phyloP scores from a whole-genome alignment of 768 basidiomycete species.

The Leccinellum rugosiceps region DNA sequence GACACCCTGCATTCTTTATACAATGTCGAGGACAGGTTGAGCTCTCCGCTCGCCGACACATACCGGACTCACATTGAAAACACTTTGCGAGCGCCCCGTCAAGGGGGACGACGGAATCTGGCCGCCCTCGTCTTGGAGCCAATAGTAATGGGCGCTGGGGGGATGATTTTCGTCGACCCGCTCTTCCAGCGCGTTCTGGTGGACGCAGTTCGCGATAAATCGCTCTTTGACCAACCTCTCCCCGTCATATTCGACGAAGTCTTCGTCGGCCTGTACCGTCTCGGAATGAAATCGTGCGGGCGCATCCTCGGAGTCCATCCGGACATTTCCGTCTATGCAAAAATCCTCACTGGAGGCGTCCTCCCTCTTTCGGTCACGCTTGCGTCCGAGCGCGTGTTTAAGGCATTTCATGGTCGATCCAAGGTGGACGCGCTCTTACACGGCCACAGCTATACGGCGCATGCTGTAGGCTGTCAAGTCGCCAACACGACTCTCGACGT shows the following conservation, averaged over 20 bases:
- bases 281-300: conserved; percentile 65
- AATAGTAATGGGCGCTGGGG: conserved; percentile 90
- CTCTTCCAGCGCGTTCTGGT: conserved; percentile 89
- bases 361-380: conserved; percentile 85
- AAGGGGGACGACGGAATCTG: conserved; percentile 40
- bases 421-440: conserved; percentile 90
- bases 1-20: conserved; percentile 62
- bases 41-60: conserved; percentile 54
- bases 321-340: conserved; percentile 90
- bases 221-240: conserved; percentile 47
- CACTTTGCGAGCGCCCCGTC: conserved; percentile 46
- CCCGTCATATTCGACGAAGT: conserved; percentile 97
- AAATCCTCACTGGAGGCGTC: conserved; percentile 90
- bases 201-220: conserved; percentile 65
- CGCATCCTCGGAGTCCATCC: conserved; percentile 71
- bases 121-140: conserved; percentile 89
- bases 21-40: conserved; percentile 59
- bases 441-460: conserved; percentile 95
- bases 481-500: conserved; percentile 76
- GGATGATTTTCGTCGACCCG: conserved; percentile 97
- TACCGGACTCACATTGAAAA: conserved; percentile 61
- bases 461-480: conserved; percentile 89
- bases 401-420: conserved; percentile 66
- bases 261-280: conserved; percentile 87
- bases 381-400: conserved; percentile 75